A percentile compares a stretch with the other conserved stretches of the same genome.
Evolutionary conservation across 1,284 basidiomycete genomes (phyloP).

Genomic region (Pseudozyma sp.): DNA sequence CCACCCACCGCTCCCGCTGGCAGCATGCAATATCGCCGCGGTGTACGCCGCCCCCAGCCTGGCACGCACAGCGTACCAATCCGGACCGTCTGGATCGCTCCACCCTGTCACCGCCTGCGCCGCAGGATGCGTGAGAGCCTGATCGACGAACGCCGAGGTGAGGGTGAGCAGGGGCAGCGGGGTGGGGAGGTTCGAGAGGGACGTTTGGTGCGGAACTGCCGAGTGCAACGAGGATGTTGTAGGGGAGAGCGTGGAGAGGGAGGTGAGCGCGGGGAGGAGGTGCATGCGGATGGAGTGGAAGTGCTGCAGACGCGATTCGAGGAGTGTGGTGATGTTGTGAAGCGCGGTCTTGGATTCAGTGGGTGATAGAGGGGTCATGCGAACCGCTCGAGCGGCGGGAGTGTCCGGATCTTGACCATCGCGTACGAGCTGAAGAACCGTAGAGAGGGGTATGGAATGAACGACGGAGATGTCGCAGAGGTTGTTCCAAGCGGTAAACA

Average conservation of each 20-base stretch:
- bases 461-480: slow-evolving; percentile 15
- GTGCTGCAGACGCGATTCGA: slow-evolving; percentile 17
- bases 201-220: slow-evolving; percentile 20
- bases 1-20: slow-evolving; percentile 1
- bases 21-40: slow-evolving; percentile 28
- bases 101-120: slow-evolving; percentile 9
- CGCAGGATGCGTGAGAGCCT: slow-evolving; percentile 8
- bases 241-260: slow-evolving; percentile 22
- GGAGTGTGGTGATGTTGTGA: neutral
- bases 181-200: slow-evolving; percentile 23
- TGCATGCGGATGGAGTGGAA: slow-evolving; percentile 19
- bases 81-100: slow-evolving; percentile 28
- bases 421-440: slow-evolving; percentile 1
- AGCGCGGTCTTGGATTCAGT: slow-evolving; percentile 1
- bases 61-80: slow-evolving; percentile 29
- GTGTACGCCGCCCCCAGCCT: slow-evolving; percentile 22
- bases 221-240: slow-evolving; percentile 10
- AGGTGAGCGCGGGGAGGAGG: slow-evolving; percentile 18
- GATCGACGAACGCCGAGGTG: slow-evolving; percentile 4
- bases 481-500: slow-evolving; percentile 26
- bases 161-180: slow-evolving; percentile 22
- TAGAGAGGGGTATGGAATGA: neutral
- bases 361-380: neutral
- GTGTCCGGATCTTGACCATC: neutral
- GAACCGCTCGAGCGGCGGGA: no score